phyloP scores from a whole-genome alignment of 495 filamentous ascomycete genomes.

The Annulohypoxylon moriforme region DNA sequence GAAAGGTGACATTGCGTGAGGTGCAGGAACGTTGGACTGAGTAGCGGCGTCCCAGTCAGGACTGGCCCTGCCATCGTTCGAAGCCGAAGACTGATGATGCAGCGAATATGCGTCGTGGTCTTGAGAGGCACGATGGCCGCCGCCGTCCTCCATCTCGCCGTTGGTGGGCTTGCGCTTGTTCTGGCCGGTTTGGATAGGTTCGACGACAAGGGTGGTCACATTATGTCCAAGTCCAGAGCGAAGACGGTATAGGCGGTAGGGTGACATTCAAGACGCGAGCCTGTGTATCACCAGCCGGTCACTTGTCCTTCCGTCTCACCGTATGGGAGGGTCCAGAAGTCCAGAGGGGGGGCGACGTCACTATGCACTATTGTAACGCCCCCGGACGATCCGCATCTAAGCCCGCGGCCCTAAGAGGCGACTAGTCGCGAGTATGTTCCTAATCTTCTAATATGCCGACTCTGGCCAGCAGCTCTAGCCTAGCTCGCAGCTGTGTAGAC shows the following conservation, averaged over 20 bases:
- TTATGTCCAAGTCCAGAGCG: constrained; percentile 14
- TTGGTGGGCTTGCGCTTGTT: constrained; percentile 3
- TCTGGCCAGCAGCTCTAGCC: constrained; percentile 8
- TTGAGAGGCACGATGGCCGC: constrained; percentile 32
- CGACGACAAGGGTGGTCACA: constrained; percentile 10
- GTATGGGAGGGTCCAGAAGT: constrained; percentile 4
- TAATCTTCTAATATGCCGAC: constrained; percentile 10
- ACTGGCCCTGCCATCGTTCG: constrained; percentile 33
- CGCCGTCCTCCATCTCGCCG: constrained; percentile 38
- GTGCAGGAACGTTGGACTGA: constrained; percentile 5
- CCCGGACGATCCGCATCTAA: constrained; percentile 27
- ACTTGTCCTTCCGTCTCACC: constrained; percentile 9
- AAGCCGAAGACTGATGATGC: constrained; percentile 19
- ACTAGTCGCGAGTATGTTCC: constrained; percentile 3
- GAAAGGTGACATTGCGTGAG: constrained; percentile 21
- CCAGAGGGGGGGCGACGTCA: constrained; percentile 37
- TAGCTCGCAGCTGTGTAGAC: constrained; percentile 12
- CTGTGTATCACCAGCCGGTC: constrained; percentile 21
- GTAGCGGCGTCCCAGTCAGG: constrained; percentile 26
- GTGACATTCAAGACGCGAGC: constrained; percentile 25
- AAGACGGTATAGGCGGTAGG: constrained; percentile 12
- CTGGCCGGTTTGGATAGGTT: constrained; percentile 16
- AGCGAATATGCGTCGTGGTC: constrained; percentile 30
- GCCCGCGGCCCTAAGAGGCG: constrained; percentile 13
- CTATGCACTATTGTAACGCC: constrained; percentile 3